These are phyloP conservation scores for Podila clonocystis DNA, from an alignment of 192 early-diverging fungal species.

Conservation along the genomic window DNA sequence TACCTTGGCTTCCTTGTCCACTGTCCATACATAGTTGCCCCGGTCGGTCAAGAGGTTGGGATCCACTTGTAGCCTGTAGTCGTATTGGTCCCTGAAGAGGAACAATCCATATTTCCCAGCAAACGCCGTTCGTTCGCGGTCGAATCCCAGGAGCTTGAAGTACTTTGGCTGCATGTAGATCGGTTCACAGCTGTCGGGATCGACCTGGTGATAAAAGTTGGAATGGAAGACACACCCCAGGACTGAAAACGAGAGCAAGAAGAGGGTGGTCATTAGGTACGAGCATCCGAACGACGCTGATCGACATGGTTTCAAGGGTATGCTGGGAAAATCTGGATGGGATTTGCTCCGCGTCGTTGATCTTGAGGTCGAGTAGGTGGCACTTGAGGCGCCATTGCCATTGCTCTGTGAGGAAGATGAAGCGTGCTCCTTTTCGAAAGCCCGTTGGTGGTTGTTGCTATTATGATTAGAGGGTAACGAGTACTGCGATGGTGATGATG, in stretches of 20 bases:
- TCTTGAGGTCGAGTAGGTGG: conserved; percentile 13
- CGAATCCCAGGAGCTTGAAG: conserved; percentile 62
- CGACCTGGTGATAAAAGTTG: conserved; percentile 72
- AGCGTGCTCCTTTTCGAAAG: conserved; percentile 7
- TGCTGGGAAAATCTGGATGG: conserved; percentile 32
- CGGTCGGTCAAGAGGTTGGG: conserved; percentile 28
- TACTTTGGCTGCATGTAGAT: conserved; percentile 67
- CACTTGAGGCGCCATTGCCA: neutral
- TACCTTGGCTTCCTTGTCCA: conserved; percentile 71
- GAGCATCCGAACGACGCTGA: conserved; percentile 42
- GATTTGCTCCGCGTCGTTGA: conserved; percentile 49
- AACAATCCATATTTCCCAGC: conserved; percentile 83
- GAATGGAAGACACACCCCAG: conserved; percentile 66
- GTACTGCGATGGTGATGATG: conserved; percentile 41
- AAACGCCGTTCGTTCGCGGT: conserved; percentile 71
- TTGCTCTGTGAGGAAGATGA: too few relatives aligned
- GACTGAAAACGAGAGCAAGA: conserved; percentile 32
- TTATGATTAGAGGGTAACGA: conserved; percentile 32
- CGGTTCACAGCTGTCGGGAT: conserved; percentile 58
- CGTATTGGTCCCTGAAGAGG: conserved; percentile 60
- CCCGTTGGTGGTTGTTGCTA: neutral
- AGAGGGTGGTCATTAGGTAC: conserved; percentile 30
- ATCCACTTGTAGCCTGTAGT: conserved; percentile 32
- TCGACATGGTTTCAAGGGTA: conserved; percentile 28
- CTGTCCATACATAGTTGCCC: conserved; percentile 45